Conservation (phyloP, 805 yeast species). For the Starmerella stigmatis region DNA sequence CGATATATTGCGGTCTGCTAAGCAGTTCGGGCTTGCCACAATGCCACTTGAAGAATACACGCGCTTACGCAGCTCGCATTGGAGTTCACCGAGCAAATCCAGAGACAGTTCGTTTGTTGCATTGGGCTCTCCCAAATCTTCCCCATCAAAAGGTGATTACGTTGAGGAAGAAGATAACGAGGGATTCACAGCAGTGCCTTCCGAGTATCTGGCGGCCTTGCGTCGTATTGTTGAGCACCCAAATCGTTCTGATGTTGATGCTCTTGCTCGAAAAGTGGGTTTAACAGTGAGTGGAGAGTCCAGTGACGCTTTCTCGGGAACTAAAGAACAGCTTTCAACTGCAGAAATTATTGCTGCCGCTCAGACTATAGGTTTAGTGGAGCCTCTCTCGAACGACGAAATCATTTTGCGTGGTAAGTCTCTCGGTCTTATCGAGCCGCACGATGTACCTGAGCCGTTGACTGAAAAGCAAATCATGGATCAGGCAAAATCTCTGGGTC, state of each 20-base stretch:
- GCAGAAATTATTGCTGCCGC: no score
- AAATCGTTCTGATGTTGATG: slow-evolving; percentile 24
- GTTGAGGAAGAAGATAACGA: slow-evolving; percentile 4
- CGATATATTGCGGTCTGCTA: slow-evolving; percentile 33
- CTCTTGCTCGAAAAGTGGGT: slow-evolving; percentile 26
- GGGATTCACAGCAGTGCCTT: slow-evolving; percentile 27
- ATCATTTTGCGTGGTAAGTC: slow-evolving; percentile 10
- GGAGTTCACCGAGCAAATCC: slow-evolving; percentile 6
- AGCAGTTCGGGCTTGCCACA: slow-evolving; percentile 36
- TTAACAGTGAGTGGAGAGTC: slow-evolving; percentile 13
- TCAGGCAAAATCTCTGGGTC: slow-evolving; percentile 57
- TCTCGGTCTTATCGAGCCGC: slow-evolving; percentile 14
- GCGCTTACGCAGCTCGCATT: slow-evolving; percentile 21
- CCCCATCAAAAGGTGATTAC: neutral
- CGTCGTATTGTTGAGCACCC: slow-evolving; percentile 29
- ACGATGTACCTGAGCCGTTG: slow-evolving; percentile 24
- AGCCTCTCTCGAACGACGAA: no score
- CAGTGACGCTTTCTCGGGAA: no score
- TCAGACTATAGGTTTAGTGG: slow-evolving; percentile 23
- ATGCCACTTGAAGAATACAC: slow-evolving; percentile 39
- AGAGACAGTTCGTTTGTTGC: neutral
- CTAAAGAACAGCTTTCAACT: no score
- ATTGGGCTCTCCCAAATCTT: neutral
- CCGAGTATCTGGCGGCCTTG: slow-evolving; percentile 27
- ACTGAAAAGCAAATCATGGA: slow-evolving; percentile 34